These are phyloP conservation scores for Rhizopogon roseolus DNA, from an alignment of 768 basidiomycete genomes.

Conservation along the genomic window DNA sequence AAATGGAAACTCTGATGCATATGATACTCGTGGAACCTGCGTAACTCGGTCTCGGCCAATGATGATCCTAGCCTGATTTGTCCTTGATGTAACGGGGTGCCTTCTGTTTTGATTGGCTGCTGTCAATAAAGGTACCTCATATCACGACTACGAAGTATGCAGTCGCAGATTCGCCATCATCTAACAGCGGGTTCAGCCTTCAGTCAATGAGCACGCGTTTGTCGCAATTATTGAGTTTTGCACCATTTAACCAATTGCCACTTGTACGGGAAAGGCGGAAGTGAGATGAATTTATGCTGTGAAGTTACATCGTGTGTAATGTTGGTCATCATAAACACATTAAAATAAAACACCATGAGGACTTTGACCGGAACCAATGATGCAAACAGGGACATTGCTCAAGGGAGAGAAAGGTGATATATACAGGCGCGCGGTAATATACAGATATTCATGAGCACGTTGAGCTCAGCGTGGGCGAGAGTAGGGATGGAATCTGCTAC, in stretches of 20 bases:
- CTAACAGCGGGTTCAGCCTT: too few relatives aligned
- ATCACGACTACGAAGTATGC: too few relatives aligned
- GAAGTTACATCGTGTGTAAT: neutral
- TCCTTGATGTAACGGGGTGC: neutral
- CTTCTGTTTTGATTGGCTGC: too few relatives aligned
- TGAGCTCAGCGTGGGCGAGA: conserved; percentile 16
- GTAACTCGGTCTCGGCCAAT: neutral
- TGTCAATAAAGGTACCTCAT: too few relatives aligned
- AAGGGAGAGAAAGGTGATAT: neutral
- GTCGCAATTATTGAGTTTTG: too few relatives aligned
- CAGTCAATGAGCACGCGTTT: too few relatives aligned
- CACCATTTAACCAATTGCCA: too few relatives aligned
- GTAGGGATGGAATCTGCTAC: conserved; percentile 25
- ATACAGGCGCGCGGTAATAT: neutral
- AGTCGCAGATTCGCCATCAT: too few relatives aligned
- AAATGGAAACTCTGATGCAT: neutral
- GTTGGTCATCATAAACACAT: neutral
- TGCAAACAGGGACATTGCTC: neutral
- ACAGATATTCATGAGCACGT: neutral
- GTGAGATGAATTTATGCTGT: neutral
- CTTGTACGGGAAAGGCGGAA: neutral
- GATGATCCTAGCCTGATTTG: neutral
- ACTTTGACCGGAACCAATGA: neutral
- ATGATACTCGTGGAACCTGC: too few relatives aligned
- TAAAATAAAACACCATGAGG: neutral